Conservation (phyloP, 768 basidiomycete genomes). For the Holtermannia corniformis region DNA sequence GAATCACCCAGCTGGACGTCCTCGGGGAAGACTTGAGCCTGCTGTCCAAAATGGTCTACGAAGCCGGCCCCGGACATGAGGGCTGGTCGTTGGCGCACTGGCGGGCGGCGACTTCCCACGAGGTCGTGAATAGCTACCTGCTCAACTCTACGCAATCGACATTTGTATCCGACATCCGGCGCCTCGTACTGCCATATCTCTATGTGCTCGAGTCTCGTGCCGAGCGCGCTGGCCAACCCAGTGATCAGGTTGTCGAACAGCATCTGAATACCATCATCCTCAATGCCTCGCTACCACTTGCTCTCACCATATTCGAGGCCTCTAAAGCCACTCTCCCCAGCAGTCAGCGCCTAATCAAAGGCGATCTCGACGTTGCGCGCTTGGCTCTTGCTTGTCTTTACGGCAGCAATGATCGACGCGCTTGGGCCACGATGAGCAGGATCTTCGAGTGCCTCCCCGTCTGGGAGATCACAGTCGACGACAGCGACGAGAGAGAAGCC, state of each 20-base stretch:
- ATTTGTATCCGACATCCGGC: conserved; percentile 58
- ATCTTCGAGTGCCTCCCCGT: conserved; percentile 96
- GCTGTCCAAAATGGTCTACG: conserved; percentile 77
- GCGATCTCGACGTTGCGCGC: conserved; percentile 74
- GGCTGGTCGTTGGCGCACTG: conserved; percentile 72
- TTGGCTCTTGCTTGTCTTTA: conserved; percentile 83
- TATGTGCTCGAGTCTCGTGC: conserved; percentile 81
- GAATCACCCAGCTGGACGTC: conserved; percentile 66
- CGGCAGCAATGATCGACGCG: conserved; percentile 56
- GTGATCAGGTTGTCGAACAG: conserved; percentile 56
- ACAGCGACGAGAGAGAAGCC: conserved; percentile 56
- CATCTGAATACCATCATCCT: conserved; percentile 66
- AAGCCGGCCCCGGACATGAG: conserved; percentile 45
- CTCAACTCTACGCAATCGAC: conserved; percentile 57
- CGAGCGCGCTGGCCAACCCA: conserved; percentile 66
- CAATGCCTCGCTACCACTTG: conserved; percentile 55
- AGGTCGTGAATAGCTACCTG: conserved; percentile 67
- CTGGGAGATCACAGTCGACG: conserved; percentile 53
- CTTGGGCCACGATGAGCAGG: conserved; percentile 75
- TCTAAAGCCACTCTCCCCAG: conserved; percentile 78
- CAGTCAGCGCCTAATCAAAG: conserved; percentile 62
- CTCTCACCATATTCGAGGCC: conserved; percentile 70
- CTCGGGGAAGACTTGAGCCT: conserved; percentile 86
- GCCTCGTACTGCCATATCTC: conserved; percentile 81
- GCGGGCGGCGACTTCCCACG: conserved; percentile 56